phyloP scores from a whole-genome alignment of 306 rosid species.

The Gastrolobium villosum region DNA sequence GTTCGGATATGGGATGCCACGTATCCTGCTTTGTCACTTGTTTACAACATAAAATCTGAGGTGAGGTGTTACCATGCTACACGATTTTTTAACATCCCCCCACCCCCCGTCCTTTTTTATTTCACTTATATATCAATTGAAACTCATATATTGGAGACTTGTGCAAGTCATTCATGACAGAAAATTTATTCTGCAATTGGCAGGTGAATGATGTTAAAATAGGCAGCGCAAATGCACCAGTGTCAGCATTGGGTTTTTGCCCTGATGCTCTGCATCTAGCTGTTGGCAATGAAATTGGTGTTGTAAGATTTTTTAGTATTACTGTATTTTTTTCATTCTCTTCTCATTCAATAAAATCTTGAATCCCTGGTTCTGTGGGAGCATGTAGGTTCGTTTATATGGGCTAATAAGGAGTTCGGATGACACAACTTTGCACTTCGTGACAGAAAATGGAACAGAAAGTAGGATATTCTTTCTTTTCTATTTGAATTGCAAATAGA shows the following conservation, averaged over 20 bases:
- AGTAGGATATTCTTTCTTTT: slow-evolving; percentile 56
- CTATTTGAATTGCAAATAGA: slow-evolving; percentile 33
- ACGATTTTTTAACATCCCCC: slow-evolving; percentile 17
- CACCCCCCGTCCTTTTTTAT: not conserved
- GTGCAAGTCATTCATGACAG: slow-evolving; percentile 35
- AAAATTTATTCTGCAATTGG: slow-evolving; percentile 47
- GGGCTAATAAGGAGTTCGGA: slow-evolving; percentile 58
- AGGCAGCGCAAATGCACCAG: slow-evolving; percentile 57
- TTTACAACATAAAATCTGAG: slow-evolving; percentile 68
- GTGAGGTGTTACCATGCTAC: slow-evolving; percentile 61
- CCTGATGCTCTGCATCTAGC: slow-evolving; percentile 65
- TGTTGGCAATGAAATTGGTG: slow-evolving; percentile 76
- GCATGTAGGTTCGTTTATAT: slow-evolving; percentile 78
- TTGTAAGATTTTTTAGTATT: slow-evolving; percentile 59
- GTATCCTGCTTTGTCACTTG: slow-evolving; percentile 65
- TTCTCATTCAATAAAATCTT: slow-evolving; percentile 39
- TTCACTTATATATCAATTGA: slow-evolving; percentile 25
- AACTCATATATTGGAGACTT: slow-evolving; percentile 35
- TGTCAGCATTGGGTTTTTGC: slow-evolving; percentile 83
- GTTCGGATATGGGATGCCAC: slow-evolving; percentile 90
- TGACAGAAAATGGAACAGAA: slow-evolving; percentile 73
- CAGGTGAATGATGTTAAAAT: slow-evolving; percentile 67
- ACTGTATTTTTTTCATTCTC: slow-evolving; percentile 9
- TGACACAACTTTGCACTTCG: slow-evolving; percentile 57
- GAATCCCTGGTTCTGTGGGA: slow-evolving; percentile 42